These are phyloP conservation scores for Trichoderma virens DNA, from an alignment of 495 filamentous ascomycete species.

Conservation along the genomic window DNA sequence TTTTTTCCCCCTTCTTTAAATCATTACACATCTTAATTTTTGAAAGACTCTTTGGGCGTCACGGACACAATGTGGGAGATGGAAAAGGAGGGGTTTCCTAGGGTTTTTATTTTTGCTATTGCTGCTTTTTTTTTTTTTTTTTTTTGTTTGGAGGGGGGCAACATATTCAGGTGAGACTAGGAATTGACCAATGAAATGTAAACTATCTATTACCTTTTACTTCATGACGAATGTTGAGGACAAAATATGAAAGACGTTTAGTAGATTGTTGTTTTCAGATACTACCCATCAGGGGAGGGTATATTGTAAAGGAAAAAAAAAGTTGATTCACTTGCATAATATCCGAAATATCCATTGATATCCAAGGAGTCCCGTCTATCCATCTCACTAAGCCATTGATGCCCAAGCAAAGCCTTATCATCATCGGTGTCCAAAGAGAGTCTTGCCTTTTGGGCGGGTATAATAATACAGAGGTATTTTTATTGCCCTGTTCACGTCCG, in stretches of 20 bases:
- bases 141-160: not conserved
- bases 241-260: no score
- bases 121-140: not conserved
- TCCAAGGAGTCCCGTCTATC: not conserved
- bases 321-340: no score
- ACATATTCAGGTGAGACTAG: not conserved
- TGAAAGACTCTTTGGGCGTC: not conserved
- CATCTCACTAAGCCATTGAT: not conserved
- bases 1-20: not conserved
- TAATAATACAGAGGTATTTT: constrained; percentile 5
- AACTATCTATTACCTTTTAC: not conserved
- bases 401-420: no score
- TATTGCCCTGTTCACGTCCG: constrained; percentile 3
- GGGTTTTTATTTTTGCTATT: not conserved
- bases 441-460: not conserved
- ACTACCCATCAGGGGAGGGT: no score
- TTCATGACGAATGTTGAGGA: no score
- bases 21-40: not conserved
- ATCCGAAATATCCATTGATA: not conserved
- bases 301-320: no score
- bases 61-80: not conserved
- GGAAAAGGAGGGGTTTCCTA: not conserved
- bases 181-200: not conserved
- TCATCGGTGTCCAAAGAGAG: not conserved
- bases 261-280: no score